Evolutionary conservation across 1,139 yeast species (phyloP), one percentile per base, ranked within the genome.

Genomic region (Yamadazyma songkhlaensis): DNA sequence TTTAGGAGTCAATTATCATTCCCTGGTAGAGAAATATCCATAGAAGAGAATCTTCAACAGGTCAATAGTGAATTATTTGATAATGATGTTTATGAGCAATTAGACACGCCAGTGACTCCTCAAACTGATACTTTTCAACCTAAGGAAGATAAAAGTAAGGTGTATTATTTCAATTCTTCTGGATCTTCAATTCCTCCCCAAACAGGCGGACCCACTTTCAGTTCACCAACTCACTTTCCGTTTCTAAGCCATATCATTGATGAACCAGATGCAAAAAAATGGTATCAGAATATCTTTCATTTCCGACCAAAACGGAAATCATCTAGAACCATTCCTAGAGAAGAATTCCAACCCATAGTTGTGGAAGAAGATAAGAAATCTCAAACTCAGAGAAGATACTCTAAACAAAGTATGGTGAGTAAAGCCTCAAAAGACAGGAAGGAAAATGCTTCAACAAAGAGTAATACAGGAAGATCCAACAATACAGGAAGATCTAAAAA

Each of bases 81-180:
- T 30, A 29, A 29, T 11, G n/a, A 11, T 8, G 23, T 29, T 3
- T 29, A 29, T 30, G 10, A 34, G 15, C 13, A 28, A 20, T 3
- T 28, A 9, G 15, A 31, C 3, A 39, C 45, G 1, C 43, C 45
- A 2, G 34, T 25, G 9, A 37, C 43, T 6, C 40, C 41, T 12
- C 9, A 25, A 26, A 15, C 35, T 20, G 25, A 42, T 20, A 10
- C 23, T 36, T 35, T 22, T 4, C 34, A 11, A 27, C 22, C 33
- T 11, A 17, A 12, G 7, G 27, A 25, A 25, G 7, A 4, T 4
- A 25, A 25, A 9, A 20, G 12, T 9, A 38, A 33, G 13, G 32
- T 28, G 8, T 31, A 30, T 25, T 9, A 11, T 9, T 39, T 37
- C 28, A n/a, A 28, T 8, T 17, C 24, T 6, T 14, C 29, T 3